Base-by-base conservation (phyloP, 768 basidiomycete species). In the Pulveroboletus sp. region DNA sequence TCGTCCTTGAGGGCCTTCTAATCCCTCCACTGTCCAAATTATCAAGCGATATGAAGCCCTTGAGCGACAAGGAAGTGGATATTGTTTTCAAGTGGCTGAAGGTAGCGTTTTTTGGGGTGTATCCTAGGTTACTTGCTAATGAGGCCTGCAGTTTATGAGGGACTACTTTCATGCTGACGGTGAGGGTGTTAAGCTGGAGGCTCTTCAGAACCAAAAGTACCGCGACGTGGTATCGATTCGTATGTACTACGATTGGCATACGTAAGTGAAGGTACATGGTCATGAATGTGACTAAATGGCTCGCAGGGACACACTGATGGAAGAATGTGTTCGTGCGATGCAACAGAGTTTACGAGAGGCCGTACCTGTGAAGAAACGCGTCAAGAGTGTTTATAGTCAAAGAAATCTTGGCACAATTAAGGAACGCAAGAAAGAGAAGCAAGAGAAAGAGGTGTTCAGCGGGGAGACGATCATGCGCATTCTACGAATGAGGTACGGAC, bases 41-140 rank as follows among this genome's bases (percentile, higher is more conserved):
- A 15, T 75, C 85, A 9, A 92, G 92, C 39, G 89, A 93, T 47
- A 86, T 98, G 91, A 87, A 89, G 58, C 86, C 93, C 1, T 67
- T 99, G 63, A 85, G 78, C 26, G 96, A 98, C 61, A 94, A 95
- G 70, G 96, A 97, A 71, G 89, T 98, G 33, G 96, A 98, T 65
- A 86, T 97, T 51, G 95, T 94, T n/a, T 92, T 97, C 74, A 95
- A 93, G 66, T 97, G 96, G 92, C 67, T 98, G 47, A 94, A 93
- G 83, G 93, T 89, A 49, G 15, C 12, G 8, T 38, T 26, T 35
- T 39, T 27, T 50, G 15, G 28, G 7, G 26, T 11, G 18, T 6
- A 15, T 44, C 50, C 28, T 43, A 4, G 39, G 33, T 31, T 27
- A 3, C 24, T 49, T 46, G 33, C 43, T 51, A 32, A 51, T 39